These are phyloP conservation scores for Metarhizium brunneum DNA, from an alignment of 2,329 filamentous ascomycete genomes.

Conservation along the genomic window DNA sequence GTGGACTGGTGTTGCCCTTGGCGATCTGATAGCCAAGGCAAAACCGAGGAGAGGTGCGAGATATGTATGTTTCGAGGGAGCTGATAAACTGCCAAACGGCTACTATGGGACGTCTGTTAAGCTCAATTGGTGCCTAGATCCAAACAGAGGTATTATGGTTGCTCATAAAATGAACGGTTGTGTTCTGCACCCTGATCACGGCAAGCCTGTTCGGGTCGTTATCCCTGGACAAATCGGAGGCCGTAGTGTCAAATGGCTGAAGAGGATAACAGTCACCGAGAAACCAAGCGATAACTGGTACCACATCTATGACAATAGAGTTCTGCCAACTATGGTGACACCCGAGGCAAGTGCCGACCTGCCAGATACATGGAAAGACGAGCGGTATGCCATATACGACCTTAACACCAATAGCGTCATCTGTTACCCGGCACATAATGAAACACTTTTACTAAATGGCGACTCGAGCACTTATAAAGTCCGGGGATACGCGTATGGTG, in stretches of 20 bases:
- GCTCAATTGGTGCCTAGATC: conserved; percentile 79
- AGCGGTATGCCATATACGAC: conserved; percentile 88
- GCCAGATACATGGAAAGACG: conserved; percentile 74
- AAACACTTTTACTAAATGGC: conserved; percentile 45
- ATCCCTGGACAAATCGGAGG: conserved; percentile 90
- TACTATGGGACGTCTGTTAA: conserved; percentile 84
- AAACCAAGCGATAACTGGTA: conserved; percentile 88
- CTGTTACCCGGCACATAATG: conserved; percentile 71
- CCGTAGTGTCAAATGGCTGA: conserved; percentile 88
- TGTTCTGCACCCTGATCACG: conserved; percentile 70
- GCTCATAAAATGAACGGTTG: conserved; percentile 90
- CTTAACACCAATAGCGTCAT: conserved; percentile 79
- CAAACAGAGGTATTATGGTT: conserved; percentile 74
- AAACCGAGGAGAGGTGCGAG: conserved; percentile 59
- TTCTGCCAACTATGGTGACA: conserved; percentile 76
- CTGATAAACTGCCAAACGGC: conserved; percentile 80
- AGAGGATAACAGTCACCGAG: conserved; percentile 67
- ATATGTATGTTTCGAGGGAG: conserved; percentile 87
- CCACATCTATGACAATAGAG: conserved; percentile 87
- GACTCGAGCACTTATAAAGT: conserved; percentile 49
- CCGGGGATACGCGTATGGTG: conserved; percentile 79
- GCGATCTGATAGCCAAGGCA: conserved; percentile 60
- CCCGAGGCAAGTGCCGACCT: conserved; percentile 71
- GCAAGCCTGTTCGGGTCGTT: conserved; percentile 71
- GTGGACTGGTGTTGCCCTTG: conserved; percentile 75